Conservation (phyloP, 495 filamentous ascomycete species). For the Talaromyces thailandensis region DNA sequence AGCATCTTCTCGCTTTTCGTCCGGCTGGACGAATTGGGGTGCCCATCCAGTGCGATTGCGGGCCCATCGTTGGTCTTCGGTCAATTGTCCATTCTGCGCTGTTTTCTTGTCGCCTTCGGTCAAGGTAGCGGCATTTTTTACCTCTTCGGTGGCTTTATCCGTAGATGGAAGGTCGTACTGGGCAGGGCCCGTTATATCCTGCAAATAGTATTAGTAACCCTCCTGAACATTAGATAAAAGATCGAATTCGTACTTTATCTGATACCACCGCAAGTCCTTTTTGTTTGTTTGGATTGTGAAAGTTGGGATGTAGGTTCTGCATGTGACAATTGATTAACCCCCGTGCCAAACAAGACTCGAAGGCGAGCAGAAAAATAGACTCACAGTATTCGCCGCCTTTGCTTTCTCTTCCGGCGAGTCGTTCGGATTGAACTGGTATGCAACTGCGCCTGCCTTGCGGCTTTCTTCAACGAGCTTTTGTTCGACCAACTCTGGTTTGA, state of each 20-base stretch:
- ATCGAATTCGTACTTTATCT: conserved; percentile 47
- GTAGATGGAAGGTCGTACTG: conserved; percentile 73
- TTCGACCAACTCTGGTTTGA: conserved; percentile 64
- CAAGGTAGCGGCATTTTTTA: conserved; percentile 24
- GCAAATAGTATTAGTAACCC: neutral
- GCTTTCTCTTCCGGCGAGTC: conserved; percentile 78
- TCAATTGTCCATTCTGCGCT: conserved; percentile 35
- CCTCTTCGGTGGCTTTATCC: conserved; percentile 55
- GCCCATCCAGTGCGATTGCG: conserved; percentile 76
- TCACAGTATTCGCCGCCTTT: conserved; percentile 67
- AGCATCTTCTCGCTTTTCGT: conserved; percentile 37
- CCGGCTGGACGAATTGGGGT: conserved; percentile 62
- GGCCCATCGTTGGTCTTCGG: conserved; percentile 57
- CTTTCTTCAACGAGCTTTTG: conserved; percentile 64
- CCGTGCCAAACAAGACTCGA: neutral
- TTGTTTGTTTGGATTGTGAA: conserved; percentile 55
- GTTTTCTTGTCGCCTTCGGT: conserved; percentile 37
- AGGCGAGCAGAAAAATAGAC: conserved; percentile 18
- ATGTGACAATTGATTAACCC: conserved; percentile 11
- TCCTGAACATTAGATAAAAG: neutral
- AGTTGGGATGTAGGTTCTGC: conserved; percentile 51
- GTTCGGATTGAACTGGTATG: conserved; percentile 81
- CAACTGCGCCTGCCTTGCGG: conserved; percentile 63
- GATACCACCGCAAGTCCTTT: conserved; percentile 62
- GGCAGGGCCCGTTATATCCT: conserved; percentile 60